Evolutionary conservation across 208 protist genomes (phyloP).

Genomic region (Angomonas desouzai): DNA sequence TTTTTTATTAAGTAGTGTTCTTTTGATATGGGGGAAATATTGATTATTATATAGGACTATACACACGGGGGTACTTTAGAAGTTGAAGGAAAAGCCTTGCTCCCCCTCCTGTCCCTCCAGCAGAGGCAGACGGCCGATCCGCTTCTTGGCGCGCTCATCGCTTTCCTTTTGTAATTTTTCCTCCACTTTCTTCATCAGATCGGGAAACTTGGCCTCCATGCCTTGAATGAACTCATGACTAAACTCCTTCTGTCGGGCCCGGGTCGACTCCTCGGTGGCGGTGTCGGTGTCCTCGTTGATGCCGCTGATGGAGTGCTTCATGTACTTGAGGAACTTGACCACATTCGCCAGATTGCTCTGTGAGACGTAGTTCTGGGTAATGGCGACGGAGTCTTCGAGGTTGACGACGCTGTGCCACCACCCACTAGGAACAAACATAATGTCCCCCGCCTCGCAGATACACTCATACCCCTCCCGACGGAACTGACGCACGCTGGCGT

Average conservation of each 20-base stretch:
- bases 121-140: conserved; percentile 37
- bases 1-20: conserved; percentile 7
- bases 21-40: too few relatives aligned
- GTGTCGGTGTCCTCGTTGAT: conserved; percentile 81
- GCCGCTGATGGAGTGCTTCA: conserved; percentile 82
- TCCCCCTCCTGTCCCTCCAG: conserved; percentile 44
- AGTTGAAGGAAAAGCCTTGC: conserved; percentile 77
- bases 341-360: conserved; percentile 65
- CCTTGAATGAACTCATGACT: conserved; percentile 54
- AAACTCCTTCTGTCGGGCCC: conserved; percentile 45
- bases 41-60: too few relatives aligned
- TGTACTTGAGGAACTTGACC: conserved; percentile 76
- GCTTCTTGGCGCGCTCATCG: conserved; percentile 40
- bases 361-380: conserved; percentile 91
- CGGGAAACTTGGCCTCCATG: conserved; percentile 53
- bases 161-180: conserved; percentile 41
- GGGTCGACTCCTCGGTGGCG: conserved; percentile 35
- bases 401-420: conserved; percentile 93
- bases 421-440: conserved; percentile 86
- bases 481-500: conserved; percentile 63
- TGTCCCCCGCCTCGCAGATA: conserved; percentile 83
- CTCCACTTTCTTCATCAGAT: conserved; percentile 55
- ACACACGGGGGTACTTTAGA: conserved; percentile 51
- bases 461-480: conserved; percentile 69
- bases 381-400: conserved; percentile 78